These are phyloP conservation scores for Hysterangium stoloniferum DNA, from an alignment of 768 basidiomycete genomes.

Conservation along the genomic window DNA sequence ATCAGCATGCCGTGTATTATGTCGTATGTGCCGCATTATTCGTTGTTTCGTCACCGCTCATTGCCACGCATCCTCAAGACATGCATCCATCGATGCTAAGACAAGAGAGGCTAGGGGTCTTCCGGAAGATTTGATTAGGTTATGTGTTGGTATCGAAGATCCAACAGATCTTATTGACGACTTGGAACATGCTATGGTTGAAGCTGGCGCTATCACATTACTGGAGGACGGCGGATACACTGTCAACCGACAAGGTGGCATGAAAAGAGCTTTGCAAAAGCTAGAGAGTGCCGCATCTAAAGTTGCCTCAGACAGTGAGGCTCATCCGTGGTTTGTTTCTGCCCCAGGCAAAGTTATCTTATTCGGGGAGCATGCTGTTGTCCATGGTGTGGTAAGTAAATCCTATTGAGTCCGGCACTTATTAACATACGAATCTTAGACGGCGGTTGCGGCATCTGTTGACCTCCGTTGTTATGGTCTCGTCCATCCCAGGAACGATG, in stretches of 20 bases:
- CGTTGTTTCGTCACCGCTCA: conserved; percentile 3
- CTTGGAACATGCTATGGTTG: conserved; percentile 84
- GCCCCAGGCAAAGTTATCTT: conserved; percentile 97
- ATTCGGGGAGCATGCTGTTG: conserved; percentile 98
- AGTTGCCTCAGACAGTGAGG: neutral
- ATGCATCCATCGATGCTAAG: conserved; percentile 95
- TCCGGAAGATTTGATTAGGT: conserved; percentile 96
- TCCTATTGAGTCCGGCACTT: conserved; percentile 8
- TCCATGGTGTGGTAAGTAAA: conserved; percentile 83
- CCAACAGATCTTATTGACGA: conserved; percentile 89
- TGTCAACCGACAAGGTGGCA: conserved; percentile 25
- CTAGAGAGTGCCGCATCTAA: conserved; percentile 28
- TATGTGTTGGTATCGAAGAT: conserved; percentile 98
- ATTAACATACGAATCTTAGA: conserved; percentile 37
- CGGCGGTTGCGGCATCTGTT: conserved; percentile 91
- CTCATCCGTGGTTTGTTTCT: conserved; percentile 68
- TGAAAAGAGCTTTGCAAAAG: conserved; percentile 61
- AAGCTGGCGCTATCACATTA: conserved; percentile 78
- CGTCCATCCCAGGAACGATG: conserved; percentile 65
- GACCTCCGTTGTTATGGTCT: conserved; percentile 93
- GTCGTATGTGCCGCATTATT: conserved; percentile 64
- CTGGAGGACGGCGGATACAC: conserved; percentile 37
- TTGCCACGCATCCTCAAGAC: conserved; percentile 38
- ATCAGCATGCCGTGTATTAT: conserved; percentile 99
- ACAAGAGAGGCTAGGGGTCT: conserved; percentile 93